Base-by-base conservation (phyloP, 2,329 filamentous ascomycete species). In the Hypocreales sp. region DNA sequence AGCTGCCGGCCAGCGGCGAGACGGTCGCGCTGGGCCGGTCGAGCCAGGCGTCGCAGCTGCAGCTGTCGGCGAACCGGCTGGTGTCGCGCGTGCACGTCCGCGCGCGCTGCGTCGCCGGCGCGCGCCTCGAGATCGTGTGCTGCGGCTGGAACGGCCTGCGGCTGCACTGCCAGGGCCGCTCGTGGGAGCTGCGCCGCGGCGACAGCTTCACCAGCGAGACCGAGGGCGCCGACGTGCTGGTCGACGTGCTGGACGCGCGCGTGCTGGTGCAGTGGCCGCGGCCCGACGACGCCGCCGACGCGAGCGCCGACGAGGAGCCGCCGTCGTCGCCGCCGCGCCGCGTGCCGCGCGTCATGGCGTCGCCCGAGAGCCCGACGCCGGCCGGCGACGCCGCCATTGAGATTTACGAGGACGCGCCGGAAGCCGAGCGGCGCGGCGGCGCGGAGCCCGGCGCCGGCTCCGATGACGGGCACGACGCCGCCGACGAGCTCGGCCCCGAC, bases 91-190 rank as follows among this genome's bases (percentile, higher is more conserved):
- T 95, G 15, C 90, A 98, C 49, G 79, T 94, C 52, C 79, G 82
- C 55, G 86, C 84, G 36, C 71, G 75, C 28, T 98, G 86, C 51
- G 70, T 87, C 36, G 66, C 78, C 40, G 65, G 72, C 35, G 81
- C 79, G 49, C 77, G 73, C 51, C 71, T 98, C 25, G 81, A 93
- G 52, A 79, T 98, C 41, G 67, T 82, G 44, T 98, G 90, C 61
- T 71, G 79, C 44, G 90, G 90, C 14, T 95, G 87, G 87, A 98
- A 98, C 51, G 90, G 90, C 11, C 64, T 90, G 38, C 92, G 83
- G 58, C 58, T 98, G 40, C 84, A 93, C 56, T 94, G 83, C 59
- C 79, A 87, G 53, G 83, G 83, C 31, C 74, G 77, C 39, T 79
- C 82, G 4, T 87, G 81, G 62, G 82, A 93, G 39, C 56, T 98